Base-by-base conservation (phyloP, 352 stramenopile species). In the Globisporangium carolinianum region DNA sequence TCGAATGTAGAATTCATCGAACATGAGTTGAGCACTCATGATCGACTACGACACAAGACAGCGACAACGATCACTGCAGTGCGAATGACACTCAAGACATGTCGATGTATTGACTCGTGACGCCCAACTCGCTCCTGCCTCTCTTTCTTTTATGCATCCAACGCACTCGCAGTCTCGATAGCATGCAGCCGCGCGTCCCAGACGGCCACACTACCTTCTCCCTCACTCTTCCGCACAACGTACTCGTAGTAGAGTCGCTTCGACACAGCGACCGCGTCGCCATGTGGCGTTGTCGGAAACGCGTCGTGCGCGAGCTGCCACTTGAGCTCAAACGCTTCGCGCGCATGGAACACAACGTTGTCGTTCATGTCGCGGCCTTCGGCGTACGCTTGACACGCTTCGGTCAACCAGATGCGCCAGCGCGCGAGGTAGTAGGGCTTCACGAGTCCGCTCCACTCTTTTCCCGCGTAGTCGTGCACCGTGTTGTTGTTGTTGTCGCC, bases 391-490 rank as follows among this genome's bases (percentile, higher is more conserved):
- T 86, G 63, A n/a, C 78, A 88, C 2, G 87, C 77, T 45, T 89
- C 82, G 2, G 59, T 73, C 35, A 89, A 65, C 82, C 82, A 91
- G 47, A 89, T 80, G 47, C 73, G 68, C 82, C 82, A 91, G 12
- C 82, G 82, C 43, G 65, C 67, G 51, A 86, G 47, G 66, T 91
- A 89, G 67, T 89, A 91, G 49, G 69, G 60, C 14, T 73, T 72
- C 18, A 89, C 69, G 42, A 91, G 76, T 4, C 82, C 79, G 39
- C 75, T 63, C 82, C 82, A 91, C 57, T 89, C 79, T 64, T 91
- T 91, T 45, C 73, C 74, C 3, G 82, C 82, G 54, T 91, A 91
- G 60, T 91, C 82, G 51, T 87, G 76, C 39, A 91, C 70, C 15
- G 75, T 61, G 48, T 91, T 79, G 47, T 69, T 68, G 66, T 91